A percentile compares a stretch with the other conserved stretches of the same genome.
Evolutionary conservation across 2,329 filamentous ascomycete genomes (phyloP).

Genomic region (Aspergillus ochraceoroseus): DNA sequence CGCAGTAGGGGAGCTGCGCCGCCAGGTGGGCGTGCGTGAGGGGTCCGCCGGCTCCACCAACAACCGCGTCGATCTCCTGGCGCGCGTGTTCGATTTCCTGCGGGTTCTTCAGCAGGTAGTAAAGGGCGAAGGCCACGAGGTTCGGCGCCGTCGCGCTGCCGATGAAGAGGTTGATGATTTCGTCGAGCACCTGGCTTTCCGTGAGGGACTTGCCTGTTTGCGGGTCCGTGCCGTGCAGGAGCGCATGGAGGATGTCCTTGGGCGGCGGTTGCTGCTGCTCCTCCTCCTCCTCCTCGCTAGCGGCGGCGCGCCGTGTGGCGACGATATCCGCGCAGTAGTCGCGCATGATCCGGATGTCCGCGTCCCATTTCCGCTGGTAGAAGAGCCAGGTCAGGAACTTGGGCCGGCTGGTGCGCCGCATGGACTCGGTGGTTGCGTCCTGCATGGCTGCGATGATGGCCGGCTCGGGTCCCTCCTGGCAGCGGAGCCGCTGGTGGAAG

Average conservation of each 20-base stretch:
- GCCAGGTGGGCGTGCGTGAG: conserved; percentile 54
- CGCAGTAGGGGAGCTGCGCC: conserved; percentile 60
- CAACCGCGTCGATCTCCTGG: conserved; percentile 57
- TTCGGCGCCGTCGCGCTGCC: conserved; percentile 68
- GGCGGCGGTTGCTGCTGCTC: conserved; percentile 42
- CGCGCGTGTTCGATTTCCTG: conserved; percentile 57
- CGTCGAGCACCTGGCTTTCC: conserved; percentile 60
- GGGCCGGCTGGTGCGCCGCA: conserved; percentile 52
- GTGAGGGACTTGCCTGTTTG: conserved; percentile 56
- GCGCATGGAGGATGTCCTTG: conserved; percentile 57
- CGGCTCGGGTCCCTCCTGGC: conserved; percentile 46
- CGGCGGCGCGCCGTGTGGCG: conserved; percentile 50
- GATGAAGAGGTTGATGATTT: conserved; percentile 62
- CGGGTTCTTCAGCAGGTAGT: conserved; percentile 61
- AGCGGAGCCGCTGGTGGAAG: conserved; percentile 50
- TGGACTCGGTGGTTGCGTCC: conserved; percentile 52
- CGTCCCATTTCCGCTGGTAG: conserved; percentile 52
- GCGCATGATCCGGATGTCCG: conserved; percentile 52
- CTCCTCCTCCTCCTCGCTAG: too few relatives aligned
- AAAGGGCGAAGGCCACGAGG: conserved; percentile 60
- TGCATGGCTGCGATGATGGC: conserved; percentile 53
- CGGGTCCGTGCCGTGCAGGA: conserved; percentile 57
- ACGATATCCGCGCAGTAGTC: conserved; percentile 55
- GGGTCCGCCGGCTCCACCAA: conserved; percentile 20
- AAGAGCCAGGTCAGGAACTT: conserved; percentile 51